Percentiles rank a stretch among this genome's conserved stretches.
phyloP scores from a whole-genome alignment of 441 rosid species.

The Codiaeum variegatum region DNA sequence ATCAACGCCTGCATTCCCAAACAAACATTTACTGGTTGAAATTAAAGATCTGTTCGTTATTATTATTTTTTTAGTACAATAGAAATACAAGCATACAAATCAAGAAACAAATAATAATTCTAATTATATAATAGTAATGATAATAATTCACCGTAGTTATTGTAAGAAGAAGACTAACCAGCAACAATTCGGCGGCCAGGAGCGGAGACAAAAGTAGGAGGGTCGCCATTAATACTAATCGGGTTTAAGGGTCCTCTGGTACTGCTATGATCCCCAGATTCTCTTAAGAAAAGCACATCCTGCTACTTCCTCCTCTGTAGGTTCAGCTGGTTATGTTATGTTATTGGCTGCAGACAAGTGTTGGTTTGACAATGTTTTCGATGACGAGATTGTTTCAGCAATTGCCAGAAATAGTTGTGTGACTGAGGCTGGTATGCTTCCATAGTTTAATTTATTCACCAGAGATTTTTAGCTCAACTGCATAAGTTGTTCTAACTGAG shows the following conservation, averaged over 20 bases:
- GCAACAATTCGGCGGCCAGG: slow-evolving; percentile 90
- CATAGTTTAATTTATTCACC: background rate
- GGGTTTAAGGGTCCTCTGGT: slow-evolving; percentile 43
- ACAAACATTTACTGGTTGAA: slow-evolving; percentile 5
- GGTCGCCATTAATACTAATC: slow-evolving; percentile 64
- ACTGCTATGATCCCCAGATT: slow-evolving; percentile 54
- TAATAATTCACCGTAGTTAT: too few species aligned
- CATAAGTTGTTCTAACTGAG: slow-evolving; percentile 23
- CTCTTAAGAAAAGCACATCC: slow-evolving; percentile 82
- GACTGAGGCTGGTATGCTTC: slow-evolving; percentile 54
- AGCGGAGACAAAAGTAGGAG: slow-evolving; percentile 88
- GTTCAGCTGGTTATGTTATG: slow-evolving; percentile 59
- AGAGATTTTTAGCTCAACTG: slow-evolving; percentile 15
- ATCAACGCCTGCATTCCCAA: slow-evolving; percentile 51
- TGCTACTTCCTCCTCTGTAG: slow-evolving; percentile 65
- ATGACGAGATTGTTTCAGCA: slow-evolving; percentile 63
- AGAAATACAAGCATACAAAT: background rate
- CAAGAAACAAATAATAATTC: background rate
- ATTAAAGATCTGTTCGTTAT: background rate
- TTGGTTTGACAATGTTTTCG: slow-evolving; percentile 79
- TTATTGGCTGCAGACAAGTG: slow-evolving; percentile 58
- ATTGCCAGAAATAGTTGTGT: slow-evolving; percentile 39
- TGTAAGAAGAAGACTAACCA: slow-evolving; percentile 43
- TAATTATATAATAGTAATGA: too few species aligned
- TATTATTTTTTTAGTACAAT: background rate